Percentiles rank a stretch among this genome's conserved stretches.
These are phyloP conservation scores for Volvox carteri DNA, from an alignment of 163 green algal genomes.

Conservation along the genomic window DNA sequence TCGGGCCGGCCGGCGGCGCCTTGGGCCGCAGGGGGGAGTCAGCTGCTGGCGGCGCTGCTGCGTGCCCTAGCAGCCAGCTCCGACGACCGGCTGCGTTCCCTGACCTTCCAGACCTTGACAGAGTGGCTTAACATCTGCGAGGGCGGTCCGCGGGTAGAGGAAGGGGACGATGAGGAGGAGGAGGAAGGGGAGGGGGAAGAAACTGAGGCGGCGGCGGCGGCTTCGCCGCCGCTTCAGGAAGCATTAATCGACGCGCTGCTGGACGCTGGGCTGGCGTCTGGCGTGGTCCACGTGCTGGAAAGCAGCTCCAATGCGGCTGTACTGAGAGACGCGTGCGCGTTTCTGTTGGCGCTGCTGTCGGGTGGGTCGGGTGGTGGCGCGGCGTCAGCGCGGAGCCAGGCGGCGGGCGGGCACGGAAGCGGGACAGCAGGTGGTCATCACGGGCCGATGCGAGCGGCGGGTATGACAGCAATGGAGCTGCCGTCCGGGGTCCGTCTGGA, in stretches of 20 bases:
- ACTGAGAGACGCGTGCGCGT: neutral
- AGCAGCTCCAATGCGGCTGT: neutral
- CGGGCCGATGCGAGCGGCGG: neutral
- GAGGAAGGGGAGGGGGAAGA: neutral
- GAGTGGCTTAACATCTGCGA: conserved; percentile 13
- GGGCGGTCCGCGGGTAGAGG: neutral
- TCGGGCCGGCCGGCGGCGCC: too few relatives aligned
- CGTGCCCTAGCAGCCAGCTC: neutral
- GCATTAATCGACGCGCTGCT: conserved; percentile 2
- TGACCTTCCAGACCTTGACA: conserved; percentile 16
- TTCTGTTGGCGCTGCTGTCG: conserved; percentile 9
- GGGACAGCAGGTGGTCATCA: neutral
- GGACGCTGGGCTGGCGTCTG: conserved; percentile 3
- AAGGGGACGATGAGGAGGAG: neutral
- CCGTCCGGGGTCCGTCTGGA: neutral
- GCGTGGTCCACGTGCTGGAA: neutral
- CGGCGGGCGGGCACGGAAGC: neutral
- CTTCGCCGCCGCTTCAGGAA: neutral
- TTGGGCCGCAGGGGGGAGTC: neutral
- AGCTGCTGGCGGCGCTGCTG: neutral
- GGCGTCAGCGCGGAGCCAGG: neutral
- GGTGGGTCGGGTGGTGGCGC: neutral
- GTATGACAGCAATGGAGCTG: neutral
- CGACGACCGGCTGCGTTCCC: conserved; percentile 17
- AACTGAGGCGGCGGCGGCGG: neutral